Evolutionary conservation across 768 basidiomycete species (phyloP).

Genomic region (Serendipita sp.): DNA sequence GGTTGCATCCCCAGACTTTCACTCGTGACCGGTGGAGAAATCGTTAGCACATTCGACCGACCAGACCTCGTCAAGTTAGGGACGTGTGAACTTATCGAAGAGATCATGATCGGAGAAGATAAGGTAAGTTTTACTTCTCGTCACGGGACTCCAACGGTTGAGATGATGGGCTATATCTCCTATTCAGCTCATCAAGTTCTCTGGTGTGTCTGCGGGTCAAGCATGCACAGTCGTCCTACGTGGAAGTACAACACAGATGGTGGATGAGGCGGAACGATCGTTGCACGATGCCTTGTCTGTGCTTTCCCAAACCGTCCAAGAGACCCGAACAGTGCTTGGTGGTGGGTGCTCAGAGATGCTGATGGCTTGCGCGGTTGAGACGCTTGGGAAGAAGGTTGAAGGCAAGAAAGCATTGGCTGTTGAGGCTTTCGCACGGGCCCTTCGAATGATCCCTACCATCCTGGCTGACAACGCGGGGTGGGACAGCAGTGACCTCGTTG

Average conservation of each 20-base stretch:
- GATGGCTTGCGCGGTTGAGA: slow-evolving; percentile 91
- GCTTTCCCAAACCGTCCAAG: slow-evolving; percentile 92
- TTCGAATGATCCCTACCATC: slow-evolving; percentile 91
- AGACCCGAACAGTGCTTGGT: slow-evolving; percentile 85
- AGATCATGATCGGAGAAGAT: slow-evolving; percentile 99
- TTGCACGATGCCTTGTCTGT: slow-evolving; percentile 96
- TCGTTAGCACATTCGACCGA: slow-evolving; percentile 86
- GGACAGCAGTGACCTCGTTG: slow-evolving; percentile 91
- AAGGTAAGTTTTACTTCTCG: slow-evolving; percentile 43
- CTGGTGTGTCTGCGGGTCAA: slow-evolving; percentile 92
- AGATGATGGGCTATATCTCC: slow-evolving; percentile 5
- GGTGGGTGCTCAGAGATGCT: slow-evolving; percentile 98
- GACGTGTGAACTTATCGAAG: slow-evolving; percentile 86
- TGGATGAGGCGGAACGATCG: slow-evolving; percentile 96
- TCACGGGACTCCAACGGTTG: no score
- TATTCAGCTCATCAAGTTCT: slow-evolving; percentile 90
- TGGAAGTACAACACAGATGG: slow-evolving; percentile 96
- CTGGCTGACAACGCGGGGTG: slow-evolving; percentile 96
- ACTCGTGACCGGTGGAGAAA: slow-evolving; percentile 94
- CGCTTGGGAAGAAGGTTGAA: slow-evolving; percentile 63
- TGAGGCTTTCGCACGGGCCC: slow-evolving; percentile 77
- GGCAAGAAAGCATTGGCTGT: slow-evolving; percentile 95
- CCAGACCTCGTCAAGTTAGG: slow-evolving; percentile 90
- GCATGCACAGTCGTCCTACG: slow-evolving; percentile 97
- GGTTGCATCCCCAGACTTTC: slow-evolving; percentile 32